Base-by-base conservation (phyloP, 108 stramenopile genomes). In the Skeletonema grethae region DNA sequence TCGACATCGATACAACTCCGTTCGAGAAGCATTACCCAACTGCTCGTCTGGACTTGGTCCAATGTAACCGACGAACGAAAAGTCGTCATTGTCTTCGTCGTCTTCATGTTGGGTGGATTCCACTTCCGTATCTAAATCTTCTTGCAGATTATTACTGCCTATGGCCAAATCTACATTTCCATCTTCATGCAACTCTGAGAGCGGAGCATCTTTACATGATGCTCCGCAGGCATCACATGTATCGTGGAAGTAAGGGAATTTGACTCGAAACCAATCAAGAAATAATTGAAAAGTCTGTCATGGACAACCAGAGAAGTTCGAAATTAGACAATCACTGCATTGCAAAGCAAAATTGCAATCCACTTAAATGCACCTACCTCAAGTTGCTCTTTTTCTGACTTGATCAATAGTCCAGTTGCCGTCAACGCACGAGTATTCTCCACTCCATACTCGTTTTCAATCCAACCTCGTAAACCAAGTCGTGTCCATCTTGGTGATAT, bases 211-310 rank as follows among this genome's bases (percentile, higher is more conserved):
- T 64, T 85, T 89, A 61, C 70, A 72, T 5, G 85, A 85, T 34
- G 75, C 84, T 35, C 86, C 86, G 56, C 88, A 89, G 11, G 50
- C 11, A 57, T 61, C 79, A 50, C 88, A 89, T 38, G 69, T 57
- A 70, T 89, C 86, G 34, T 85, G 84, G 67, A 76, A 89, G 41
- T 89, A 89, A 0, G 88, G 88, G 69, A 86, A 89, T 35, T 70
- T 43, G 5, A 10, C 30, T 63, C 86, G 81, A 46, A 89, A 89
- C 84, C 84, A 89, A n/a, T 73, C 79, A 36, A 89, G 61, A 71
- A 89, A 86, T 1, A 60, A 29, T 35, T 85, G 81, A 38, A 82
- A 64, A 13, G 56, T 57, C 74, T 81, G 76, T 72, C 18, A 18
- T 28, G 25, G 25, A 28, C 25, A 28, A 28, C 25, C 25, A 48